A percentile compares a stretch with the other conserved stretches of the same genome.
phyloP scores from a whole-genome alignment of 768 basidiomycete species.

The Boletus rubescentipes region DNA sequence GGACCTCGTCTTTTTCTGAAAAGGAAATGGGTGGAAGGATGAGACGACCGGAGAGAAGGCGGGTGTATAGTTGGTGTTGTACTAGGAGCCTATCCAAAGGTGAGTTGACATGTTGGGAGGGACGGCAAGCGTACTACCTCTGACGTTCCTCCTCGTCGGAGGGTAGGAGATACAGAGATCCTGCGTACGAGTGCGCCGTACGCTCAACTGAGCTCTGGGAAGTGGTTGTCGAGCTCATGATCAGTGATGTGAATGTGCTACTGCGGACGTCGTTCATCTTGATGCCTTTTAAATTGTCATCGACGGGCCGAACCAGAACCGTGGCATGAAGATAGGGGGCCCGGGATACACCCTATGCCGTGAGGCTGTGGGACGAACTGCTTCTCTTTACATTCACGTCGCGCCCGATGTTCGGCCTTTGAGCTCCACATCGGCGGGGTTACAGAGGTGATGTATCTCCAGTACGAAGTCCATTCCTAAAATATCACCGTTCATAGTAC shows the following conservation, averaged over 20 bases:
- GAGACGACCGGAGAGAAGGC: conserved; percentile 22
- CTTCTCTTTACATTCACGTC: too few species aligned
- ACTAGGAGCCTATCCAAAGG: conserved; percentile 1
- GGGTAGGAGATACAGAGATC: conserved; percentile 24
- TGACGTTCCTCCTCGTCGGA: conserved; percentile 27
- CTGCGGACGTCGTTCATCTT: too few species aligned
- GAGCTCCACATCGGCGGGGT: too few species aligned
- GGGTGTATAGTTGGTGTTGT: conserved; percentile 23
- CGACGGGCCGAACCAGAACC: too few species aligned
- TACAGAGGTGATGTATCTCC: too few species aligned
- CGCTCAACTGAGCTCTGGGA: conserved; percentile 3
- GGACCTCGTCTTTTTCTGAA: conserved; percentile 18
- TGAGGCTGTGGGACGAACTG: too few species aligned
- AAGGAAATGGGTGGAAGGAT: conserved; percentile 18
- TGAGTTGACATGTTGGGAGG: neutral
- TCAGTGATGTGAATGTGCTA: neutral
- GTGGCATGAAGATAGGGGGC: too few species aligned
- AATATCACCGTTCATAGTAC: too few species aligned
- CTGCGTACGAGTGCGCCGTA: conserved; percentile 19
- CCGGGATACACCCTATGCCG: too few species aligned
- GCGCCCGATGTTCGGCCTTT: too few species aligned
- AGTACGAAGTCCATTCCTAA: too few species aligned
- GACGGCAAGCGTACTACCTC: conserved; percentile 17
- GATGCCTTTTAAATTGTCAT: too few species aligned
- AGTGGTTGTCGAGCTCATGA: conserved; percentile 7